Evolutionary conservation across 768 basidiomycete species (phyloP).

Genomic region (Rhizopogon vulgaris): DNA sequence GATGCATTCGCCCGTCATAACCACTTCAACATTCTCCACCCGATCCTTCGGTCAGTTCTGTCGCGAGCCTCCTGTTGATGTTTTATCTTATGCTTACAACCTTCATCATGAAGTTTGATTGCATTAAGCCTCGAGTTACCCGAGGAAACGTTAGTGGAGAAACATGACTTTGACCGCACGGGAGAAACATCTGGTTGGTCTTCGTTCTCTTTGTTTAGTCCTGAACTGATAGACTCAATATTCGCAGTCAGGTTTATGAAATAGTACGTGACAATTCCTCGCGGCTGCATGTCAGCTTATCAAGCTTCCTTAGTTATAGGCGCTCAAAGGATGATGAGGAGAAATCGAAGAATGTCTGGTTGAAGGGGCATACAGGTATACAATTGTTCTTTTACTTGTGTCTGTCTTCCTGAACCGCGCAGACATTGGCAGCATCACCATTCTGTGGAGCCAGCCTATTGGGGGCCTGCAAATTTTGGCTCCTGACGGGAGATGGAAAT

Average conservation of each 20-base stretch:
- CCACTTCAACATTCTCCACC: constrained; percentile 23
- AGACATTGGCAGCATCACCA: constrained; percentile 30
- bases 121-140: constrained; percentile 28
- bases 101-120: constrained; percentile 18
- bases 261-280: constrained; percentile 19
- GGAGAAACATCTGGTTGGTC: constrained; percentile 25
- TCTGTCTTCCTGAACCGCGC: neutral
- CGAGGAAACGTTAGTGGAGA: constrained; percentile 26
- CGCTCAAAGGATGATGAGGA: constrained; percentile 12
- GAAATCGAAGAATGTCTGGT: constrained; percentile 20
- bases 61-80: neutral
- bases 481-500: constrained; percentile 31
- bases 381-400: neutral
- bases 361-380: constrained; percentile 33
- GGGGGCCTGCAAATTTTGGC: constrained; percentile 30
- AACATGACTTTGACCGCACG: constrained; percentile 20
- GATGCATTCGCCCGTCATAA: constrained; percentile 22
- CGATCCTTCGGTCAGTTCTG: constrained; percentile 15
- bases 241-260: constrained; percentile 33
- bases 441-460: constrained; percentile 33
- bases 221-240: neutral
- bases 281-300: neutral
- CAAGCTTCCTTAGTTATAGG: constrained; percentile 17
- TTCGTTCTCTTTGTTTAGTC: neutral
- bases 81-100: neutral